Percentiles rank a stretch among this genome's conserved stretches.
Conservation (phyloP, 2,329 filamentous ascomycete species). For the Cladosporium cucumerinum region DNA sequence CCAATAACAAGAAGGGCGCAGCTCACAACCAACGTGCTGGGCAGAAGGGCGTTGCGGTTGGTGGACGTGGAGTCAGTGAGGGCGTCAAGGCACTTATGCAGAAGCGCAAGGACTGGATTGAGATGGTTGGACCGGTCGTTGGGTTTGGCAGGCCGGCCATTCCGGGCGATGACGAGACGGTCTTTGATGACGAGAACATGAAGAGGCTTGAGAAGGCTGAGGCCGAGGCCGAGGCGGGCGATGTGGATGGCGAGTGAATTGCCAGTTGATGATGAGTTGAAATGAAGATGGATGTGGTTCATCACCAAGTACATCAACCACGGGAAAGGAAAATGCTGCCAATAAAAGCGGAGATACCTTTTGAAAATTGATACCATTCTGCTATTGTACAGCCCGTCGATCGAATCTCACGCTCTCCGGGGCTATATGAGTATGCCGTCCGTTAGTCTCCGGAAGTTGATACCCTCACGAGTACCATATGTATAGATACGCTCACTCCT, state of each 20-base stretch:
- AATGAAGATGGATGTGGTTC: not conserved
- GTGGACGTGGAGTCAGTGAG: conserved; percentile 78
- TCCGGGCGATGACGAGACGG: conserved; percentile 67
- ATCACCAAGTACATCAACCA: not conserved
- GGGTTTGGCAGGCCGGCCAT: conserved; percentile 76
- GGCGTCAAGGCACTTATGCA: conserved; percentile 91
- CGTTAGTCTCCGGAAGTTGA: no score
- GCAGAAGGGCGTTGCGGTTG: conserved; percentile 69
- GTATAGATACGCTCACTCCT: not conserved
- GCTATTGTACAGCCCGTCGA: not conserved
- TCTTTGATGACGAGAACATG: conserved; percentile 75
- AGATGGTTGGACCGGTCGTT: conserved; percentile 86
- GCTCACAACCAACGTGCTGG: conserved; percentile 42
- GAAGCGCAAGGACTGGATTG: conserved; percentile 81
- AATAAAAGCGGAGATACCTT: not conserved
- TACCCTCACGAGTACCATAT: not conserved
- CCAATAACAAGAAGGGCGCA: conserved; percentile 72
- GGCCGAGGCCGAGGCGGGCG: conserved; percentile 71
- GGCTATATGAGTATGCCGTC: no score
- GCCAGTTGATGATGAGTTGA: not conserved
- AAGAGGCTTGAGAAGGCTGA: conserved; percentile 69
- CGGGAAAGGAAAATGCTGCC: not conserved
- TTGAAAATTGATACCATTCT: not conserved
- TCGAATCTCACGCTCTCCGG: no score
- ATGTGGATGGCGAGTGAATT: conserved; percentile 28